Evolutionary conservation across 108 stramenopile species (phyloP), one percentile per base, ranked within the genome.

Genomic region (Nitzschia sp.): DNA sequence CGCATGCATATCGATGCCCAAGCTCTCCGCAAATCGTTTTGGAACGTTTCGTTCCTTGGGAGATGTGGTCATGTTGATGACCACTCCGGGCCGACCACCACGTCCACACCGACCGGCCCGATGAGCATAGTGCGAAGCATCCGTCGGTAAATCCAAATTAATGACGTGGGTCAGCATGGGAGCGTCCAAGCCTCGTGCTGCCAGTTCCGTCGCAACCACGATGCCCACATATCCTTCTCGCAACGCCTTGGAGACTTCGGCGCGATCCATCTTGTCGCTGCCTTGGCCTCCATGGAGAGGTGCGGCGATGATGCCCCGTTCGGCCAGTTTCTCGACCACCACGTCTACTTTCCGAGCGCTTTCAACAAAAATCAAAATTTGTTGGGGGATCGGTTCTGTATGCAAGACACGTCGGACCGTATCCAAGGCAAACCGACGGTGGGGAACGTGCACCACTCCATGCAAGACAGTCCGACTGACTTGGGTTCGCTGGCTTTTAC

Each of bases 91-190:
- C 26, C 90, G 75, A 28, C 94, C 94, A 45, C 94, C 94, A 33
- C 94, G 78, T 47, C 94, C 94, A 68, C 90, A 91, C 29, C 94
- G 68, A 15, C 94, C 94, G 22, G 87, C 82, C 47, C 94, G 80
- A 68, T 95, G 94, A 33, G 89, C 90, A 66, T 92, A 95, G 56
- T 95, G 94, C 22, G 87, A 89, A 41, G 91, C 80, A 77, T 92
- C 90, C 9, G 90, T 95, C n/a, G 94, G 94, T 46, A 95, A 76
- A 76, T 95, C 94, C 38, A 92, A 50, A 72, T 95, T 95, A 29
- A 95, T 84, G 13, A 92, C 91, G 66, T 95, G 94, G 11, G 94
- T 95, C 60, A 95, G 64, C 30, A 87, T 78, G 0, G 91, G 91
- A n/a, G 91, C 94, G 76, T 95, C 94, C 9, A 92, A 62, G 2